phyloP scores from a whole-genome alignment of 225 moss, liverwort and hornwort species.

The Sphagnum tenellum region DNA sequence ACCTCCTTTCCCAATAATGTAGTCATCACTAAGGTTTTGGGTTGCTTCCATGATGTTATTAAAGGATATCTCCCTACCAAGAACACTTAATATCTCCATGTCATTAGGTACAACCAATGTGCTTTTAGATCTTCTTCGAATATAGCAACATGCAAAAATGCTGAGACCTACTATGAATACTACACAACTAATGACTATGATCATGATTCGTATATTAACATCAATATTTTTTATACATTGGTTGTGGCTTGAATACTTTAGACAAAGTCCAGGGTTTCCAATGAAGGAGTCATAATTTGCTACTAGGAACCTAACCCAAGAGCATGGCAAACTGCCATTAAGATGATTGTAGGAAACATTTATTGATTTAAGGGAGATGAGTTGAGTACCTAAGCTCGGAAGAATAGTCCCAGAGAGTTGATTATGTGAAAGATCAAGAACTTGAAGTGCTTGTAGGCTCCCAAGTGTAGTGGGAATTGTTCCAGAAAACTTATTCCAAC shows the following conservation, averaged over 20 bases:
- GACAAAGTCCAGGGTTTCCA: constrained; percentile 2
- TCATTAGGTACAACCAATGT: too few species aligned
- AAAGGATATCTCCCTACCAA: constrained; percentile 15
- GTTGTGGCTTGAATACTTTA: background rate
- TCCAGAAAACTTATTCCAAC: background rate
- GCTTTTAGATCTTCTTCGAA: too few species aligned
- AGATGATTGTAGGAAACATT: constrained; percentile 1
- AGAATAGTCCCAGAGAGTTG: background rate
- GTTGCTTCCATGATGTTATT: constrained; percentile 58
- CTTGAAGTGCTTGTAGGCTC: background rate
- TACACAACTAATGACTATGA: background rate
- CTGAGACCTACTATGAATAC: background rate
- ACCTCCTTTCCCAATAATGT: constrained; percentile 46
- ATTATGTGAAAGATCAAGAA: constrained; percentile 3
- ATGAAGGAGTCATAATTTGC: constrained; percentile 5
- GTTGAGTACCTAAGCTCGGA: background rate
- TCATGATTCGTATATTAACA: background rate
- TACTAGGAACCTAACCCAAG: constrained; percentile 1
- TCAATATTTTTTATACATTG: background rate
- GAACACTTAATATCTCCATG: too few species aligned
- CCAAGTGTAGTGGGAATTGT: background rate
- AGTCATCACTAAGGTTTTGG: constrained; percentile 37
- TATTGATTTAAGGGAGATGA: background rate
- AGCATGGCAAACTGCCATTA: background rate
- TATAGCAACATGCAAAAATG: background rate